A percentile compares a stretch with the other conserved stretches of the same genome.
Conservation (phyloP, 441 rosid species). For the Manihot esculenta region DNA sequence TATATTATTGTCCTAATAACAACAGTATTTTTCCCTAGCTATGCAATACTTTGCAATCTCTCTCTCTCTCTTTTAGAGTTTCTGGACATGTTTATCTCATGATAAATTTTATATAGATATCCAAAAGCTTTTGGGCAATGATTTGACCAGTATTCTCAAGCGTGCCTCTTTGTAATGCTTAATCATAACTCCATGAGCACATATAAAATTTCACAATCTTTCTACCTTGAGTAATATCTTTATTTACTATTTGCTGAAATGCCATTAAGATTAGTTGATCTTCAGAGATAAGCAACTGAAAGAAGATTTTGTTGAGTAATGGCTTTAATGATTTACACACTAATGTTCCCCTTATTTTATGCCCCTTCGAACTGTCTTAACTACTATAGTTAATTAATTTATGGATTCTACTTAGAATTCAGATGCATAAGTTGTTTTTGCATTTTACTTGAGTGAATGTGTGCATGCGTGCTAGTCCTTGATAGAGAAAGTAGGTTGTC, state of each 20-base stretch:
- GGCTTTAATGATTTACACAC: not conserved
- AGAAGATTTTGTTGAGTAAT: not conserved
- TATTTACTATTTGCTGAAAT: not conserved
- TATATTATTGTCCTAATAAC: not conserved
- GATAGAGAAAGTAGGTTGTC: not conserved
- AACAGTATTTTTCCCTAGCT: not conserved
- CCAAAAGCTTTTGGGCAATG: not conserved
- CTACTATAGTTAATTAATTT: not conserved
- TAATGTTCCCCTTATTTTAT: not conserved
- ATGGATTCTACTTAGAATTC: not conserved
- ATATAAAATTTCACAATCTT: not conserved
- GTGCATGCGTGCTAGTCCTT: not conserved
- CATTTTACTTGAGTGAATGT: not conserved
- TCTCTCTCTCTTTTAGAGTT: not conserved
- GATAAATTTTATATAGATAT: not conserved
- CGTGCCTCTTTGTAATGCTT: not conserved
- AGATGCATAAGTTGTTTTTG: not conserved
- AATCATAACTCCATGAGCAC: not conserved
- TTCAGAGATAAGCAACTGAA: not conserved
- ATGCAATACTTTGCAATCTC: not conserved
- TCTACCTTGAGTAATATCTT: not conserved
- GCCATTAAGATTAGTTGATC: constrained; percentile 2
- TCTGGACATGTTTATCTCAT: not conserved
- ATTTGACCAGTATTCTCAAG: not conserved
- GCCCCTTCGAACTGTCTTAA: constrained; percentile 3